Base-by-base conservation (phyloP, 176 grass and related monocot genomes). In the Thalia dealbata region DNA sequence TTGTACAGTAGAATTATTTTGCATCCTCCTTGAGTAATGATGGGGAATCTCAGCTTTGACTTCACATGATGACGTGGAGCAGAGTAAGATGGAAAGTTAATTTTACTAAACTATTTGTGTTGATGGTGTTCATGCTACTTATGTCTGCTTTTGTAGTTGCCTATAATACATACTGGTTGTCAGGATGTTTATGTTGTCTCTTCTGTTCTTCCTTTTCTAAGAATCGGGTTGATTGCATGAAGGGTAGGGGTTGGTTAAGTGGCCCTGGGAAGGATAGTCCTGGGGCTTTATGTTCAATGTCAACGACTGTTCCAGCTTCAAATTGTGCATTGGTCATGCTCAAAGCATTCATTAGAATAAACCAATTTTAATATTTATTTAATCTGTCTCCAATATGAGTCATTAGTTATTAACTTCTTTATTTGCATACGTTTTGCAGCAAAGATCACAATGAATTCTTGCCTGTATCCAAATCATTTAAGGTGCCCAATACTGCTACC, bases 401-500 rank as follows among this genome's bases (percentile, higher is more conserved):
- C 10, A 13, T 11, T 18, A 43, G 21, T 11, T 43, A 32, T 44
- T 43, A 43, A n/a, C 0, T 70, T 44, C 82, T 42, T 69, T 64
- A 10, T 43, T 61, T 25, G 14, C 30, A 54, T 73, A 77, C 19
- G 12, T 75, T 84, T 25, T 64, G 71, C 83, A 91, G 92, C 72
- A 51, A 9, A 46, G 85, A 86, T 75, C 74, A 80, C 50, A 85
- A 82, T 79, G 88, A 87, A 69, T 77, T 71, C 79, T 86, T 89
- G 82, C 86, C 92, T 11, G 79, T 67, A 48, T 67, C 68, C 60
- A 96, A 76, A 83, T 58, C 38, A 74, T 83, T 96, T 61, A 96
- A 96, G 83, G 83, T 96, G 1, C 83, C 64, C 67, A 96, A 91
- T 75, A 80, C 78, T 50, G 86, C 76, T 35, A 81, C 84, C n/a